Conservation (phyloP, 106 monocot genomes). For the Dendrobium chrysotoxum region DNA sequence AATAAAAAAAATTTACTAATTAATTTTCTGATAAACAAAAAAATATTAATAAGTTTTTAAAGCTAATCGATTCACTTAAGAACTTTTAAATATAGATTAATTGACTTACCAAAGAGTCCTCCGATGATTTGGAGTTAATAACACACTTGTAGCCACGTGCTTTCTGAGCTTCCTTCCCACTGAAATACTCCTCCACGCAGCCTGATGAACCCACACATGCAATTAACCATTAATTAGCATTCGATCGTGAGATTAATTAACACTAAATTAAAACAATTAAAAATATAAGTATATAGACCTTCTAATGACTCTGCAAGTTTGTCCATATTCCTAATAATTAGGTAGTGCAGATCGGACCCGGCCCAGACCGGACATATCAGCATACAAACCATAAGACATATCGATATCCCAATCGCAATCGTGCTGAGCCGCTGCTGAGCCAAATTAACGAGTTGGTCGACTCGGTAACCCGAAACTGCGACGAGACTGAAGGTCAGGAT, state of each 20-base stretch:
- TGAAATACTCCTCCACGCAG: conserved; percentile 37
- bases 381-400: conserved; percentile 29
- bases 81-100: no score
- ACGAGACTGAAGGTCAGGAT: conserved; percentile 53
- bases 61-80: neutral
- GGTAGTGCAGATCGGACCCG: conserved; percentile 41
- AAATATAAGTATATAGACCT: conserved; percentile 15
- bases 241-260: neutral
- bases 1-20: neutral
- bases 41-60: no score
- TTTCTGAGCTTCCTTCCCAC: conserved; percentile 4
- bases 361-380: conserved; percentile 59
- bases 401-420: conserved; percentile 31
- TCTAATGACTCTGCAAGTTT: conserved; percentile 43
- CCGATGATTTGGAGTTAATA: conserved; percentile 55
- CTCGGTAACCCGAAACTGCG: conserved; percentile 37
- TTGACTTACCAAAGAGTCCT: conserved; percentile 40
- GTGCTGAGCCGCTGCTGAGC: conserved; percentile 39
- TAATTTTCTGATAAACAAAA: no score
- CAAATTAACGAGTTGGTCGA: conserved; percentile 28
- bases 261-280: neutral
- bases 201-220: conserved; percentile 6
- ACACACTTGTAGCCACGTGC: conserved; percentile 48
- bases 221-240: neutral
- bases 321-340: conserved; percentile 29